These are phyloP conservation scores for Coleophoma cylindrospora DNA, from an alignment of 2,329 filamentous ascomycete genomes.

Conservation along the genomic window DNA sequence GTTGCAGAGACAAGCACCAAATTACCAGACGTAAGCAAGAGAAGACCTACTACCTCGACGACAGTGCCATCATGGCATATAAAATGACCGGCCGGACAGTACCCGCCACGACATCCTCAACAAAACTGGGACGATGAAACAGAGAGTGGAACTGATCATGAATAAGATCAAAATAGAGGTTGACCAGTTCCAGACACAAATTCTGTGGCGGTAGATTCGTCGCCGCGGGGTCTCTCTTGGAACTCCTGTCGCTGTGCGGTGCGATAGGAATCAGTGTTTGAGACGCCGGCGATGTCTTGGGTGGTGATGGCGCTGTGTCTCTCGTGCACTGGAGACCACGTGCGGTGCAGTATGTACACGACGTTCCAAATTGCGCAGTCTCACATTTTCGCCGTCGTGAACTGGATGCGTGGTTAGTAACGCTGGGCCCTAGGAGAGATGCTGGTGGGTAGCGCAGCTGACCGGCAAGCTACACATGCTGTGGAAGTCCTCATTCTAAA, in stretches of 20 bases:
- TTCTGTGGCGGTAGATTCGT: neutral
- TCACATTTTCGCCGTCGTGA: slow-evolving; percentile 7
- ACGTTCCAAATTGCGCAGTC: slow-evolving; percentile 1
- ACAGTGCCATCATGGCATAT: slow-evolving; percentile 21
- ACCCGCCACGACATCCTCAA: slow-evolving; percentile 19
- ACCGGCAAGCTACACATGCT: slow-evolving; percentile 2
- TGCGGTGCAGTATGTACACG: slow-evolving; percentile 5
- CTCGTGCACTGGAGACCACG: slow-evolving; percentile 6
- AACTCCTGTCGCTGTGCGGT: neutral
- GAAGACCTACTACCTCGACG: slow-evolving; percentile 11
- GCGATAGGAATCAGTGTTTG: neutral
- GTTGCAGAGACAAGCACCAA: too few species aligned
- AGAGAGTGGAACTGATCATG: slow-evolving; percentile 29
- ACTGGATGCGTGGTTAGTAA: neutral
- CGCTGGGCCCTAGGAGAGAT: neutral
- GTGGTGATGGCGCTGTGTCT: slow-evolving; percentile 1
- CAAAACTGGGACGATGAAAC: slow-evolving; percentile 25
- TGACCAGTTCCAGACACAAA: slow-evolving; percentile 17
- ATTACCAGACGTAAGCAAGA: neutral
- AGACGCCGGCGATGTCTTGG: neutral
- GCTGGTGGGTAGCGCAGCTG: neutral
- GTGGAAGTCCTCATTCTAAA: slow-evolving; percentile 1
- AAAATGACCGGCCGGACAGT: slow-evolving; percentile 16
- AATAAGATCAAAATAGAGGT: slow-evolving; percentile 28
- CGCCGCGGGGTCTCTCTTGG: neutral